Conservation (phyloP, 2,329 filamentous ascomycete genomes). For the Parastagonospora nodorum region DNA sequence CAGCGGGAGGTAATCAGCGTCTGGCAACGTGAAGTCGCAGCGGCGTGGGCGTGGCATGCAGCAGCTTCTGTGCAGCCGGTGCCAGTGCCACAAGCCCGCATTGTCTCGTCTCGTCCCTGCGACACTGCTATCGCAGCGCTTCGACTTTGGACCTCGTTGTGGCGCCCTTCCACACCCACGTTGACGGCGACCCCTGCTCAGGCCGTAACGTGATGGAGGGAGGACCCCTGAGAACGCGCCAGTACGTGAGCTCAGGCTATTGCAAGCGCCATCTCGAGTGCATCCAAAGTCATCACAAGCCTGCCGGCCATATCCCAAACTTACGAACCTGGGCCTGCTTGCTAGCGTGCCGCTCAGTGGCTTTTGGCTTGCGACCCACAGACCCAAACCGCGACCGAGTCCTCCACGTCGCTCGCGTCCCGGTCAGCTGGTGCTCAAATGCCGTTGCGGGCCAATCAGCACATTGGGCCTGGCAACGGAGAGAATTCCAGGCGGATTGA, state of each 20-base stretch:
- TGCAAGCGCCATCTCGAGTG: constrained; percentile 20
- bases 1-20: constrained; percentile 5
- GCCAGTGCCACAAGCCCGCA: constrained; percentile 9
- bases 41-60: constrained; percentile 17
- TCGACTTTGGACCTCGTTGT: constrained; percentile 1
- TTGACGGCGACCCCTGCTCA: background rate
- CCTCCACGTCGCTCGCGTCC: constrained; percentile 12
- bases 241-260: constrained; percentile 24
- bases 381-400: constrained; percentile 21
- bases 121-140: background rate
- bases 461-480: constrained; percentile 2
- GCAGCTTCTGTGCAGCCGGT: constrained; percentile 13
- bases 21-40: constrained; percentile 10
- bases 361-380: constrained; percentile 10
- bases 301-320: constrained; percentile 28
- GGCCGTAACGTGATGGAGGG: constrained; percentile 3
- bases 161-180: constrained; percentile 10
- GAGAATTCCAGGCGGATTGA: constrained; percentile 8
- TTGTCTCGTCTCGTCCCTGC: constrained; percentile 1
- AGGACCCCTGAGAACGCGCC: constrained; percentile 9
- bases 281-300: constrained; percentile 14
- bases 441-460: constrained; percentile 28
- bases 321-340: constrained; percentile 12
- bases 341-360: constrained; percentile 22
- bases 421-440: constrained; percentile 26